Base-by-base conservation (phyloP, 2,329 filamentous ascomycete genomes). In the Scytalidium lignicola region DNA sequence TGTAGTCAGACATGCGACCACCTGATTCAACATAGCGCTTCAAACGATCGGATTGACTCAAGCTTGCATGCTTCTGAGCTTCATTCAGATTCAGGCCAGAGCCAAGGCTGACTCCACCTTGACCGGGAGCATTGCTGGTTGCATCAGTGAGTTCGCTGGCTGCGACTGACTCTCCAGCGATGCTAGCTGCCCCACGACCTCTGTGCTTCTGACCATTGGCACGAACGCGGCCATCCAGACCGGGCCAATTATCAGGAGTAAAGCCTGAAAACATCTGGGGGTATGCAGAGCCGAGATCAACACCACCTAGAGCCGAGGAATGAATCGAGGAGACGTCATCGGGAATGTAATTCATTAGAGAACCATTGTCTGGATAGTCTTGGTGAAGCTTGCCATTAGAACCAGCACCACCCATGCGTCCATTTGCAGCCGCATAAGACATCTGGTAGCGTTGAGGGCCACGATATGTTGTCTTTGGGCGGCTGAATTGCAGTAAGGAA, bases 301-400 rank as follows among this genome's bases (percentile, higher is more conserved):
- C 87, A 32, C 90, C 90, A 48, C 90, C 90, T 46, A 97, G 81
- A 1, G 90, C 85, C 41, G 90, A 96, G 43, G 90, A 91, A 68
- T 97, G 92, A 42, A 99, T 87, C 2, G 91, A 96, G 8, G 92
- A 97, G 39, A 96, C 90, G 67, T 99, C 93, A 62, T 99, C 93
- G 2, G 92, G 90, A 52, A 99, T 96, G 66, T 95, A 97, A 15
- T 92, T 93, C 60, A 96, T 78, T 65, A 96, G 88, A 2, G 92
- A 97, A 41, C 89, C 88, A 17, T 87, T 83, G 62, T 96, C 92
- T 26, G 56, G 63, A 49, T 56, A 64, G 29, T 65, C 59, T 26
- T 62, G 59, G 61, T 63, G 51, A 20, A 44, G 49, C 44, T 63
- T 66, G 37, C 63, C 64, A 51, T 65, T 65, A 13, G 55, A 44